Conservation (phyloP, 2,329 filamentous ascomycete species). For the Talaromyces islandicus region DNA sequence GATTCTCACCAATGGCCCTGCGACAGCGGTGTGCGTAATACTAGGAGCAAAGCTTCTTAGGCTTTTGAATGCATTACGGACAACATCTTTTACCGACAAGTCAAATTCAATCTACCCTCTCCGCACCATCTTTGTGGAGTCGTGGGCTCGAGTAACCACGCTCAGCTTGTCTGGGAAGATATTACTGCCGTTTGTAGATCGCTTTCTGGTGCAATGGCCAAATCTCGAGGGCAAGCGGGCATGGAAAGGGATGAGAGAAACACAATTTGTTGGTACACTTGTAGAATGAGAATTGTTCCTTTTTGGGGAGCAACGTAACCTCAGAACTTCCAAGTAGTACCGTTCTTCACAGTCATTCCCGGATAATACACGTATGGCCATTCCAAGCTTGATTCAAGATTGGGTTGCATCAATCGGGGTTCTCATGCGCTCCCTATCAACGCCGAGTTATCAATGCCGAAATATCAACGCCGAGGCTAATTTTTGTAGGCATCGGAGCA, state of each 20-base stretch:
- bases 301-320: background rate
- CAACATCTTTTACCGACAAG: slow-evolving; percentile 5
- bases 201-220: slow-evolving; percentile 78
- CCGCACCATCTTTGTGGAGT: slow-evolving; percentile 81
- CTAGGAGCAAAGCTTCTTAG: slow-evolving; percentile 52
- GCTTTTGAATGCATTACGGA: slow-evolving; percentile 37
- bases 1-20: slow-evolving; percentile 83
- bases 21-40: slow-evolving; percentile 73
- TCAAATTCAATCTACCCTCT: slow-evolving; percentile 47
- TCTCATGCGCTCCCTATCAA: background rate
- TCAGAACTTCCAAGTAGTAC: background rate
- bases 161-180: slow-evolving; percentile 81
- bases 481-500: background rate
- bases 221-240: slow-evolving; percentile 47
- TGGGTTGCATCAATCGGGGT: background rate
- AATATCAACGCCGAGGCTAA: background rate
- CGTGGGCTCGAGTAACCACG: slow-evolving; percentile 77
- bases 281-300: slow-evolving; percentile 22
- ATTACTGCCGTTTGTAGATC: slow-evolving; percentile 65
- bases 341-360: background rate
- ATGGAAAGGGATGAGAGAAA: slow-evolving; percentile 33
- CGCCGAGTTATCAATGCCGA: background rate
- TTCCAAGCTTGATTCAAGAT: background rate
- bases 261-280: slow-evolving; percentile 34
- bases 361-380: background rate